Percentiles rank a stretch among this genome's conserved stretches.
Evolutionary conservation across 495 filamentous ascomycete species (phyloP).

Genomic region (Cryomyces minteri): DNA sequence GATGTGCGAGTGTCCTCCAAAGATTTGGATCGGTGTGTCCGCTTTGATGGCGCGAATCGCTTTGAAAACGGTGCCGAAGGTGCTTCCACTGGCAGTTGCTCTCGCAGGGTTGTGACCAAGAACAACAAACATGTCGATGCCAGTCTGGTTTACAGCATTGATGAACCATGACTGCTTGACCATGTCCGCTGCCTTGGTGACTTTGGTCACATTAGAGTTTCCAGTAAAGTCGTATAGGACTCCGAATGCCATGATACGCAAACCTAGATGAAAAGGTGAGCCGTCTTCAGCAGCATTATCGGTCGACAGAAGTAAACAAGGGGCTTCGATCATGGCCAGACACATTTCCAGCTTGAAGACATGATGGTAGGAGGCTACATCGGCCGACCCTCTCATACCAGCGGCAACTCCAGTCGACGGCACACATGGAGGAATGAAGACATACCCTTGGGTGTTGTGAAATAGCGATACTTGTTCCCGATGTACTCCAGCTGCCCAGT

Average conservation of each 20-base stretch:
- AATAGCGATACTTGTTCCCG: conserved; percentile 24
- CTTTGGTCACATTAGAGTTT: conserved; percentile 16
- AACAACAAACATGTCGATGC: conserved; percentile 23
- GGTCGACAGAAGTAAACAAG: too few species aligned
- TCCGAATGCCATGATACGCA: conserved; percentile 25
- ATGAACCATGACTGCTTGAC: conserved; percentile 22
- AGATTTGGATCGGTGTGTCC: conserved; percentile 20
- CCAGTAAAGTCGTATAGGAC: conserved; percentile 22
- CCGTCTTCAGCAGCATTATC: neutral
- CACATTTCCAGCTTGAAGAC: too few species aligned
- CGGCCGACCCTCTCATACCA: neutral
- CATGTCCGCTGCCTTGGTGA: conserved; percentile 15
- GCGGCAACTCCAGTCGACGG: neutral
- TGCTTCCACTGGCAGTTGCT: conserved; percentile 7
- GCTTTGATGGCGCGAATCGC: conserved; percentile 18
- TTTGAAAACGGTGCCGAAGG: conserved; percentile 16
- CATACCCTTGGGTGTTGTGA: conserved; percentile 20
- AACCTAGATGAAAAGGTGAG: conserved; percentile 1
- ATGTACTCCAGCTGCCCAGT: conserved; percentile 18
- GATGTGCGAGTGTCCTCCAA: conserved; percentile 25
- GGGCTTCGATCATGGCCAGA: too few species aligned
- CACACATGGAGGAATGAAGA: neutral
- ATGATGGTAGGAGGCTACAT: neutral
- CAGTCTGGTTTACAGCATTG: conserved; percentile 15
- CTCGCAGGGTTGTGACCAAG: conserved; percentile 22